These are phyloP conservation scores for Gnomoniopsis smithogilvyi DNA, from an alignment of 2,329 filamentous ascomycete species.

Conservation along the genomic window DNA sequence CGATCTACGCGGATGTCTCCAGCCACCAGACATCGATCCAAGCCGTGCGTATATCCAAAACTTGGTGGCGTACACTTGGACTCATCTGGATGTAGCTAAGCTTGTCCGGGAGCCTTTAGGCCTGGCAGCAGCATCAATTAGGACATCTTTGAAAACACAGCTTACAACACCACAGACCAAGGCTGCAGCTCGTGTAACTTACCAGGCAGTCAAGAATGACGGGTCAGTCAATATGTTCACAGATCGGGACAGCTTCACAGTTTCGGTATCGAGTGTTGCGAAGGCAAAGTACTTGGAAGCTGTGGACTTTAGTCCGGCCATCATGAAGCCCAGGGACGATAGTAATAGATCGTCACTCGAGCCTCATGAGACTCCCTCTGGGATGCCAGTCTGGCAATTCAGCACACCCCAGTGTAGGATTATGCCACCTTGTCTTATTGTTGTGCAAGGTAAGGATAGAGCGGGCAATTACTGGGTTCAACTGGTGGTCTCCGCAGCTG, in stretches of 20 bases:
- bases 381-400: slow-evolving; percentile 1
- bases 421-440: slow-evolving; percentile 5
- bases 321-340: slow-evolving; percentile 2
- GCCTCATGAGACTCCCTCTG: neutral
- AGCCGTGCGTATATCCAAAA: slow-evolving; percentile 22
- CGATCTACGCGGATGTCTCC: slow-evolving; percentile 29
- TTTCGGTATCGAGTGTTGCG: slow-evolving; percentile 19
- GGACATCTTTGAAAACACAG: slow-evolving; percentile 16
- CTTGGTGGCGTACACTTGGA: slow-evolving; percentile 6
- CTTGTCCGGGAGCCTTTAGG: slow-evolving; percentile 11
- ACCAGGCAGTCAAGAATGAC: neutral
- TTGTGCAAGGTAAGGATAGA: slow-evolving; percentile 3
- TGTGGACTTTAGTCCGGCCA: slow-evolving; percentile 33
- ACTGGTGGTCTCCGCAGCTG: neutral
- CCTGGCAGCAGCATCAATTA: slow-evolving; percentile 10
- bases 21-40: slow-evolving; percentile 25
- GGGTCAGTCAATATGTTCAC: slow-evolving; percentile 1
- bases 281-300: slow-evolving; percentile 30
- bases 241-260: neutral
- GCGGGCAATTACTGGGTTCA: slow-evolving; percentile 3
- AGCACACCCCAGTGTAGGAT: slow-evolving; percentile 3
- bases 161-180: slow-evolving; percentile 11
- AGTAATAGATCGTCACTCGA: neutral
- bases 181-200: neutral
- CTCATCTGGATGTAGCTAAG: neutral